Evolutionary conservation across 1,139 yeast species (phyloP).

Genomic region (Candida freyschussii): DNA sequence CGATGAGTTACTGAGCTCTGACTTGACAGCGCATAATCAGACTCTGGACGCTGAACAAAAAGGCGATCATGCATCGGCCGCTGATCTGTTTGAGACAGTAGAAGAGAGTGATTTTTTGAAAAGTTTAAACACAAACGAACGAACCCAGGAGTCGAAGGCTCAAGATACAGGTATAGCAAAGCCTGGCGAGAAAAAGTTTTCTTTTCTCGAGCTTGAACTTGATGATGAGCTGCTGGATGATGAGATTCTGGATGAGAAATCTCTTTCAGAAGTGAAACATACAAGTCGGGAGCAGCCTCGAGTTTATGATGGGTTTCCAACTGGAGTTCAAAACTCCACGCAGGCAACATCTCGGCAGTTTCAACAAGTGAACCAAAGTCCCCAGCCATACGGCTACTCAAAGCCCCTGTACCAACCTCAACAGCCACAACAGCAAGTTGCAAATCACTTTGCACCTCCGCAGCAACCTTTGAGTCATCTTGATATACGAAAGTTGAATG

Average conservation of each 20-base stretch:
- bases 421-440: conserved; percentile 3
- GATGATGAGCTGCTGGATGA: conserved; percentile 36
- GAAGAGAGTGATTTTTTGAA: conserved; percentile 7
- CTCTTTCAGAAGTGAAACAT: conserved; percentile 27
- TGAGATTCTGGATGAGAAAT: conserved; percentile 40
- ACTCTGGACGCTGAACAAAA: too few species aligned
- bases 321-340: too few species aligned
- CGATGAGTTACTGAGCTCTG: too few species aligned
- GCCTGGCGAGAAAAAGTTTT: conserved; percentile 22
- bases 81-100: conserved; percentile 1
- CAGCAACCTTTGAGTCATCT: conserved; percentile 18
- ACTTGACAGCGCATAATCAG: too few species aligned
- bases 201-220: conserved; percentile 16
- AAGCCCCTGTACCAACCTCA: conserved; percentile 5
- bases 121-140: conserved; percentile 7
- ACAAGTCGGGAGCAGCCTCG: too few species aligned
- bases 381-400: conserved; percentile 3
- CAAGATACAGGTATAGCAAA: neutral
- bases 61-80: neutral
- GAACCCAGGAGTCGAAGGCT: neutral
- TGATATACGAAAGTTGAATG: conserved; percentile 34
- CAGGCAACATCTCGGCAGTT: too few species aligned
- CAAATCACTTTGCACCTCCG: conserved; percentile 2
- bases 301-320: too few species aligned
- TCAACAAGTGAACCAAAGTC: conserved; percentile 8